These are phyloP conservation scores for Tuctoria greenei DNA, from an alignment of 176 grass and related monocot species.

Conservation along the genomic window DNA sequence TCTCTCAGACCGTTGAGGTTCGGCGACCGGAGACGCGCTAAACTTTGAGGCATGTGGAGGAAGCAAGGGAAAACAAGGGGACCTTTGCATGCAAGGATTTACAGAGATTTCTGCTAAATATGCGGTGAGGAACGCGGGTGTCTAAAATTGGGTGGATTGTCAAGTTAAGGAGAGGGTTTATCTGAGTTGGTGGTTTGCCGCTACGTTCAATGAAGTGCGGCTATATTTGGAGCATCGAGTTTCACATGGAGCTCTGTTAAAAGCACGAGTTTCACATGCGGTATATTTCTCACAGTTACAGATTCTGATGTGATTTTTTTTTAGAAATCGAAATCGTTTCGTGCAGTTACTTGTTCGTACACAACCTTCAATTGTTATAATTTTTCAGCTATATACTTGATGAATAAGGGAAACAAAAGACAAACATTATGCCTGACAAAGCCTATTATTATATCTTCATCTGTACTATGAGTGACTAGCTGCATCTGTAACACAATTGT, in stretches of 20 bases:
- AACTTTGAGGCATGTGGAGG: slow-evolving; percentile 36
- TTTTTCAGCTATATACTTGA: too few relatives aligned
- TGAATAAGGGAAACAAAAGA: too few relatives aligned
- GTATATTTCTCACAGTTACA: neutral
- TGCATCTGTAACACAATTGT: too few relatives aligned
- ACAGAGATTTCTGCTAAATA: slow-evolving; percentile 13
- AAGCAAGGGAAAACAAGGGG: slow-evolving; percentile 16
- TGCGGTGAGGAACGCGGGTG: neutral
- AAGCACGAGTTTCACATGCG: neutral
- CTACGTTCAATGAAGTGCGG: neutral
- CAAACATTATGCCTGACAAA: too few relatives aligned
- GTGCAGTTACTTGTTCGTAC: too few relatives aligned
- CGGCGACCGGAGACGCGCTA: slow-evolving; percentile 29
- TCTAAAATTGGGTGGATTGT: slow-evolving; percentile 34
- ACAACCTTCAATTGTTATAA: too few relatives aligned
- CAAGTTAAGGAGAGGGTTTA: slow-evolving; percentile 10
- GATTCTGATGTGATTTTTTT: too few relatives aligned
- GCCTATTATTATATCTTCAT: too few relatives aligned
- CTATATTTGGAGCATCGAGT: slow-evolving; percentile 15
- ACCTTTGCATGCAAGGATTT: neutral
- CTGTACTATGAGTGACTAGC: too few relatives aligned
- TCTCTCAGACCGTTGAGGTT: slow-evolving; percentile 16
- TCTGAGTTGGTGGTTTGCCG: neutral
- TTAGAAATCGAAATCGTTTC: too few relatives aligned
- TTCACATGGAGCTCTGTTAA: neutral